Evolutionary conservation across 1,139 yeast genomes (phyloP).

Genomic region (Protomyces inundatus): DNA sequence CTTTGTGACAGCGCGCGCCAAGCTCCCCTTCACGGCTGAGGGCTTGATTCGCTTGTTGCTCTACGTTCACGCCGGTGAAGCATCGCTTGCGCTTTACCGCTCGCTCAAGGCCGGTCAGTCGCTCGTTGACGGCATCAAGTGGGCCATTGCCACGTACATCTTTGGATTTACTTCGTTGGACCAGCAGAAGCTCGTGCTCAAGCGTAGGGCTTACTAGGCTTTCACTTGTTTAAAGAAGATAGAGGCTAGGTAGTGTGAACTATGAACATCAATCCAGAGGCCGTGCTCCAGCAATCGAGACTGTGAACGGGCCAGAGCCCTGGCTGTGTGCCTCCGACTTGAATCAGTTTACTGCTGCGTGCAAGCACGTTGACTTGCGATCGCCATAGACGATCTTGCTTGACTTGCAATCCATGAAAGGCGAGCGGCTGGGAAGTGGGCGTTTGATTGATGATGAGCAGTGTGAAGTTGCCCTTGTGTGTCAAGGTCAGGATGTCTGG

Average conservation of each 20-base stretch:
- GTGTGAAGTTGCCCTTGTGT: background rate
- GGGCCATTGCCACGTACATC: constrained; percentile 7
- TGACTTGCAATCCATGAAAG: background rate
- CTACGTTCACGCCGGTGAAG: constrained; percentile 11
- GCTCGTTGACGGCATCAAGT: constrained; percentile 1
- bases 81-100: constrained; percentile 6
- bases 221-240: too few relatives aligned
- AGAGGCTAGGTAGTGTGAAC: background rate
- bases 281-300: background rate
- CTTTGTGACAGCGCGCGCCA: constrained; percentile 1
- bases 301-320: background rate
- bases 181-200: constrained; percentile 5
- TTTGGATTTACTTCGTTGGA: constrained; percentile 16
- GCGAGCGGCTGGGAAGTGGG: background rate
- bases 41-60: constrained; percentile 5
- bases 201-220: background rate
- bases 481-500: background rate
- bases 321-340: background rate
- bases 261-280: background rate
- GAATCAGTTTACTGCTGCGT: background rate
- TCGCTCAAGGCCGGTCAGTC: constrained; percentile 6
- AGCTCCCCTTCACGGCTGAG: constrained; percentile 5
- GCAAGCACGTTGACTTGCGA: background rate
- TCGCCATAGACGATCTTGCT: background rate
- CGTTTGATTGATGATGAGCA: background rate